Evolutionary conservation across 768 basidiomycete species (phyloP).

Genomic region (Tephrocybe sp.): DNA sequence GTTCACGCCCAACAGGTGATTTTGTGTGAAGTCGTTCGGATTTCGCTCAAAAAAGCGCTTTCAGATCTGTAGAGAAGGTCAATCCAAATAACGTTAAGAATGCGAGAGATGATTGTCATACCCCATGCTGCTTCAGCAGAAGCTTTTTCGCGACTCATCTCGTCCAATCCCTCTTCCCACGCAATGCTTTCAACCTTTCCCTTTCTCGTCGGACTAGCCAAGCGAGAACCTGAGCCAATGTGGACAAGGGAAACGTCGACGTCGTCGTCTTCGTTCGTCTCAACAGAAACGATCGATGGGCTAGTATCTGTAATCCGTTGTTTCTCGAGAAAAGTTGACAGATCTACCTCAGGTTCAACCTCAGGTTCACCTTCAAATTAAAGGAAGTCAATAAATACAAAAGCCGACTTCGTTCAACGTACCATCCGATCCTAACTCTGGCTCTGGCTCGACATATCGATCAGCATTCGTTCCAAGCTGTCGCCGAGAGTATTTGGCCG

Average conservation of each 20-base stretch:
- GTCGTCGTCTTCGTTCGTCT: constrained; percentile 48
- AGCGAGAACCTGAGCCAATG: constrained; percentile 36
- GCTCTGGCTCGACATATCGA: constrained; percentile 70
- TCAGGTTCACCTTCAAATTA: constrained; percentile 65
- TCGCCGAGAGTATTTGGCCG: constrained; percentile 53
- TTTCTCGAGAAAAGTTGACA: constrained; percentile 63
- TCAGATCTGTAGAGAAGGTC: constrained; percentile 46
- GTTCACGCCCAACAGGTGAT: constrained; percentile 29
- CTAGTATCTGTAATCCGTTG: constrained; percentile 51
- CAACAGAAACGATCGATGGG: constrained; percentile 18
- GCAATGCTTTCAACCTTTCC: constrained; percentile 63
- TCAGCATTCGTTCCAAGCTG: constrained; percentile 70
- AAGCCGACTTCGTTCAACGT: constrained; percentile 14
- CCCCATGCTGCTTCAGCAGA: constrained; percentile 78
- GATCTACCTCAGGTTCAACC: constrained; percentile 71
- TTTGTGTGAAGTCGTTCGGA: constrained; percentile 44
- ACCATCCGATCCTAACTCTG: constrained; percentile 74
- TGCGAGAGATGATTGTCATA: constrained; percentile 27
- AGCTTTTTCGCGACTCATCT: constrained; percentile 67
- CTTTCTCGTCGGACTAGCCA: constrained; percentile 43
- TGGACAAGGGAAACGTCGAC: constrained; percentile 61
- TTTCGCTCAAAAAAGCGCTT: constrained; percentile 57
- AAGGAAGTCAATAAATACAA: neutral
- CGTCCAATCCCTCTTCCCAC: constrained; percentile 69
- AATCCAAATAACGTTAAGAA: neutral